A percentile compares a stretch with the other conserved stretches of the same genome.
Conservation (phyloP, 2,329 filamentous ascomycete species). For the Cladophialophora carrionii region DNA sequence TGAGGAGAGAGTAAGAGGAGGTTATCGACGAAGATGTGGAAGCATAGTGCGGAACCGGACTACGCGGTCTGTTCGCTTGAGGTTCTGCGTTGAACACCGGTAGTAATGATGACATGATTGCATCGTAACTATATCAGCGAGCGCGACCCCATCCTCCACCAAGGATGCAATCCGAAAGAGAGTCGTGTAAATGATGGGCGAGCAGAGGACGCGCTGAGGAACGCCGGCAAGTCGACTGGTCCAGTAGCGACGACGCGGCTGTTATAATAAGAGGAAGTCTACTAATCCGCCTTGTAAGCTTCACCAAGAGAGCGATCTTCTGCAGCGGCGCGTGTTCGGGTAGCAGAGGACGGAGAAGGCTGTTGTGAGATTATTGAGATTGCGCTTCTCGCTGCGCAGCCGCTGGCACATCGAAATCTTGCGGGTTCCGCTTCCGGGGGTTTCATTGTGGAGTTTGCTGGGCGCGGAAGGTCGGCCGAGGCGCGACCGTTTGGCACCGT, state of each 20-base stretch:
- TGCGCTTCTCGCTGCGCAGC: slow-evolving; percentile 5
- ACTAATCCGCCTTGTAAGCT: background rate
- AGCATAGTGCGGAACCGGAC: slow-evolving; percentile 22
- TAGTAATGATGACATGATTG: slow-evolving; percentile 66
- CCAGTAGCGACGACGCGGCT: background rate
- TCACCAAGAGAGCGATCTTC: background rate
- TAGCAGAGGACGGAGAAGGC: background rate
- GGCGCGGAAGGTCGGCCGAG: slow-evolving; percentile 8
- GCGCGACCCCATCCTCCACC: slow-evolving; percentile 22
- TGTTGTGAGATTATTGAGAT: slow-evolving; percentile 7
- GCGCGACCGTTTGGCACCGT: background rate
- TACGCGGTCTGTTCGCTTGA: slow-evolving; percentile 23
- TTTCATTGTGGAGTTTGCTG: background rate
- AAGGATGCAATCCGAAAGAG: slow-evolving; percentile 6
- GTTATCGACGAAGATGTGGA: slow-evolving; percentile 46
- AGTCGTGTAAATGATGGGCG: background rate
- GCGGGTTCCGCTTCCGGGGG: slow-evolving; percentile 4
- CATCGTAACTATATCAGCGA: slow-evolving; percentile 47
- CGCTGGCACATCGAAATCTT: slow-evolving; percentile 11
- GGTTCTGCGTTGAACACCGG: slow-evolving; percentile 58
- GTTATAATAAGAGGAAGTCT: background rate
- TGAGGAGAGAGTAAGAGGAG: slow-evolving; percentile 65
- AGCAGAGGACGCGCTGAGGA: background rate
- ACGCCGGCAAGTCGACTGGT: background rate
- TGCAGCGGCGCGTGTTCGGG: background rate